These are phyloP conservation scores for Sequoia sempervirens DNA, from an alignment of 75 land plant genomes.

Conservation along the genomic window DNA sequence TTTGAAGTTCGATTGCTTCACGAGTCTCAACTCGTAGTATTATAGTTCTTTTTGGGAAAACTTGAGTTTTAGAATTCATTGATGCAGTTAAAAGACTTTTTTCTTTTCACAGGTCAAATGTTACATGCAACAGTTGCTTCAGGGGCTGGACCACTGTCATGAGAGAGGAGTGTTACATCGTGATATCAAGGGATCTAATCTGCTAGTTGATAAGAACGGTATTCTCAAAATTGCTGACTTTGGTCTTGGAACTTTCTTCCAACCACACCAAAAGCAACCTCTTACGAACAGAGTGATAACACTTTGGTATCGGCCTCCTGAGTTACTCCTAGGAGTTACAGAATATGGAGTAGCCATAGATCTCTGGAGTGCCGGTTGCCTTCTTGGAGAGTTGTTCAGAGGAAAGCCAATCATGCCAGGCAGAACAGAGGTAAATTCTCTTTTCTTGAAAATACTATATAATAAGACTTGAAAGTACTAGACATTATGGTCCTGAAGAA, in stretches of 20 bases:
- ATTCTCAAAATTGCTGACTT: slow-evolving; percentile 18
- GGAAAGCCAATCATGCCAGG: slow-evolving; percentile 23
- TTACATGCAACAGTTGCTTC: slow-evolving; percentile 15
- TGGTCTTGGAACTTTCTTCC: slow-evolving; percentile 14
- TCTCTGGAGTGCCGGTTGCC: slow-evolving; percentile 12
- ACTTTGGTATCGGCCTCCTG: slow-evolving; percentile 18
- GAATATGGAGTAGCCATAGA: slow-evolving; percentile 20
- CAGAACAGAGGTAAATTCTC: slow-evolving; percentile 14
- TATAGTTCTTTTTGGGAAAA: neutral
- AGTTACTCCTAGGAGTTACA: slow-evolving; percentile 13
- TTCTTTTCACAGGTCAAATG: slow-evolving; percentile 13
- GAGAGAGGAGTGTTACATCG: neutral
- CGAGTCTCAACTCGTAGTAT: neutral
- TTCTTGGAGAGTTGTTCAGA: slow-evolving; percentile 37
- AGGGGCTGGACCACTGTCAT: slow-evolving; percentile 33
- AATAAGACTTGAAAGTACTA: no score
- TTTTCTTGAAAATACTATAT: neutral
- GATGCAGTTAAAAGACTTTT: neutral
- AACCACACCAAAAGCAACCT: slow-evolving; percentile 9
- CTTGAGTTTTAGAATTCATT: neutral
- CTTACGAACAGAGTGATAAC: slow-evolving; percentile 17
- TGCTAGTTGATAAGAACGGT: slow-evolving; percentile 12
- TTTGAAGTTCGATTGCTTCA: neutral
- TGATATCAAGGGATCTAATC: slow-evolving; percentile 16
- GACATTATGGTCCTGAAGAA: neutral